Percentiles rank a stretch among this genome's conserved stretches.
Conservation (phyloP, 768 basidiomycete species). For the Hygrocybe coccinea region DNA sequence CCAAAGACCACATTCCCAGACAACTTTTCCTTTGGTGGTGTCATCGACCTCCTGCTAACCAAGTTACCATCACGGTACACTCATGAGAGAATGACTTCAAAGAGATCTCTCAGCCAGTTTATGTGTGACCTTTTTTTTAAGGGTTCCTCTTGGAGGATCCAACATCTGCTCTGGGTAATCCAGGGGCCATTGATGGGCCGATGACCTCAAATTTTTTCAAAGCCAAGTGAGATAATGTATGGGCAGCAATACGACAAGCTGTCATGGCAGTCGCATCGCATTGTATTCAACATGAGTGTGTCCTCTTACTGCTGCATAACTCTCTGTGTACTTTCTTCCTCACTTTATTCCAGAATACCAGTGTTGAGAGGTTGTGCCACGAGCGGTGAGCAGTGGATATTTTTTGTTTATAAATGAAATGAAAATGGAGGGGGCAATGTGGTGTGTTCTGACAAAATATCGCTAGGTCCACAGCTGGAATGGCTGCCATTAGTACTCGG, state of each 20-base stretch:
- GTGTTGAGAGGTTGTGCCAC: conserved; percentile 12
- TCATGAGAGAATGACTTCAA: neutral
- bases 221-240: conserved; percentile 16
- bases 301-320: neutral
- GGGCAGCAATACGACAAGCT: conserved; percentile 12
- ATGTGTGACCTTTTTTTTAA: conserved; percentile 5
- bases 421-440: conserved; percentile 1
- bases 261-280: conserved; percentile 14
- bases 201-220: conserved; percentile 16
- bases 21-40: conserved; percentile 15
- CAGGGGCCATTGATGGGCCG: conserved; percentile 10
- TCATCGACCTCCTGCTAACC: conserved; percentile 8
- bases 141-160: conserved; percentile 13
- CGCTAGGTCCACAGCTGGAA: conserved; percentile 6
- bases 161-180: conserved; percentile 6
- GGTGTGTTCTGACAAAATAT: conserved; percentile 7
- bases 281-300: conserved; percentile 10
- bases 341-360: conserved; percentile 4
- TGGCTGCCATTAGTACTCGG: conserved; percentile 11
- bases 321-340: neutral
- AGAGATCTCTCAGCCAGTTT: neutral
- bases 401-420: conserved; percentile 10
- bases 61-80: conserved; percentile 12
- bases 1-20: conserved; percentile 14
- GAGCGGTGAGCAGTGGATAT: conserved; percentile 15